These are phyloP conservation scores for Acanthamoeba healyi DNA, from an alignment of 208 protist genomes.

Conservation along the genomic window DNA sequence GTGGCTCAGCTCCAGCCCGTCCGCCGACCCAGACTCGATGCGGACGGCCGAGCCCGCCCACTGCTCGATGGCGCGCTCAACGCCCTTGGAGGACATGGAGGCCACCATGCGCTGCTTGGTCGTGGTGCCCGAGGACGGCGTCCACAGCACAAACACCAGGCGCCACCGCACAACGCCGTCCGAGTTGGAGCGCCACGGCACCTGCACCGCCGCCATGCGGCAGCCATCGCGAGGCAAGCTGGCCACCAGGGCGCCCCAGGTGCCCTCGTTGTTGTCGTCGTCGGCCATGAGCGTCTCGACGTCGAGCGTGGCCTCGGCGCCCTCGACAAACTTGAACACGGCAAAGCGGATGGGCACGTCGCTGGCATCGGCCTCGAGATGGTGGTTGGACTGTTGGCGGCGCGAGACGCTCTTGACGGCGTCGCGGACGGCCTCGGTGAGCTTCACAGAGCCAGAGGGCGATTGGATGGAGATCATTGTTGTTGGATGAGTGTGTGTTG, in stretches of 20 bases:
- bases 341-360: not conserved
- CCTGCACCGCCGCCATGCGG: not conserved
- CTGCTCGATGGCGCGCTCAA: not conserved
- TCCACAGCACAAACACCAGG: conserved; percentile 25
- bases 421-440: not conserved
- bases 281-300: not conserved
- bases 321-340: not conserved
- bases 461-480: not conserved
- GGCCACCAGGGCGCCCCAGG: not conserved
- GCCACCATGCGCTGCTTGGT: conserved; percentile 7
- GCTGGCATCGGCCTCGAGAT: no score
- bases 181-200: not conserved
- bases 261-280: not conserved
- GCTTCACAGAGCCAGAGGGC: not conserved
- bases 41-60: not conserved
- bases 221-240: conserved; percentile 2
- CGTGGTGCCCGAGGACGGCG: not conserved
- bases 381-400: not conserved
- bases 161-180: not conserved
- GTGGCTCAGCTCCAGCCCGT: not conserved
- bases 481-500: no score
- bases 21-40: not conserved
- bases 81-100: not conserved
- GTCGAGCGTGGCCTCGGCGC: not conserved
- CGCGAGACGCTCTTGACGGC: not conserved